Evolutionary conservation across 2,329 filamentous ascomycete genomes (phyloP).

Genomic region (Diaporthe helianthi): DNA sequence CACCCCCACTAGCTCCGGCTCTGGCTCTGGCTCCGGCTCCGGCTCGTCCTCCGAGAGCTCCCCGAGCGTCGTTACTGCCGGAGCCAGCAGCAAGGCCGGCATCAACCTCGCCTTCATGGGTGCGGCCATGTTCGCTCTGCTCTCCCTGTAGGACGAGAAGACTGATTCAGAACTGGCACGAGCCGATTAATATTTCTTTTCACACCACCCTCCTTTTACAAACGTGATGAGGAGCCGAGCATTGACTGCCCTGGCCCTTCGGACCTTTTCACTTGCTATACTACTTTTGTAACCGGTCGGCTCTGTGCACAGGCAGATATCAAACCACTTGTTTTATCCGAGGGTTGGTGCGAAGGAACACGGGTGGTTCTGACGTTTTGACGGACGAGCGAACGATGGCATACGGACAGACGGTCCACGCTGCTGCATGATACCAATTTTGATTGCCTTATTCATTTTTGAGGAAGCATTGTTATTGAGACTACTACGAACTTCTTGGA

Average conservation of each 20-base stretch:
- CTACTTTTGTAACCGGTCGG: constrained; percentile 19
- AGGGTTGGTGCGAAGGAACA: constrained; percentile 19
- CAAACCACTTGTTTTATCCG: constrained; percentile 2
- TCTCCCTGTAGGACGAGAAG: constrained; percentile 32
- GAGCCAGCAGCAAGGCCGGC: constrained; percentile 36
- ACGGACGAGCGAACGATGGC: constrained; percentile 26
- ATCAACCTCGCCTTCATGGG: constrained; percentile 36
- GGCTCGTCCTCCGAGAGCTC: constrained; percentile 34
- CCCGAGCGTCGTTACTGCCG: constrained; percentile 36
- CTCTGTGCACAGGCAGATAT: constrained; percentile 17
- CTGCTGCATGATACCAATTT: constrained; percentile 25
- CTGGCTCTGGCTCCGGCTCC: constrained; percentile 23
- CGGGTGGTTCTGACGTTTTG: constrained; percentile 21
- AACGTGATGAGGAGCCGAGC: neutral
- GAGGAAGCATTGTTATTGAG: constrained; percentile 11
- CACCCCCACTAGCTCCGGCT: constrained; percentile 25
- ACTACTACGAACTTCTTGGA: neutral
- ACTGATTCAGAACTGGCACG: constrained; percentile 12
- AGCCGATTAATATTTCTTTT: constrained; percentile 27
- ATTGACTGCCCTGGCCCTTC: constrained; percentile 9
- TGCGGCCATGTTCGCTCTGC: constrained; percentile 36
- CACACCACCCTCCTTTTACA: neutral
- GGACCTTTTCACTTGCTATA: constrained; percentile 1
- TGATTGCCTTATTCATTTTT: constrained; percentile 1
- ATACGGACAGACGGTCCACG: constrained; percentile 7